Conservation (phyloP, 1,284 basidiomycete species). For the Kalmanozyma brasiliensis region DNA sequence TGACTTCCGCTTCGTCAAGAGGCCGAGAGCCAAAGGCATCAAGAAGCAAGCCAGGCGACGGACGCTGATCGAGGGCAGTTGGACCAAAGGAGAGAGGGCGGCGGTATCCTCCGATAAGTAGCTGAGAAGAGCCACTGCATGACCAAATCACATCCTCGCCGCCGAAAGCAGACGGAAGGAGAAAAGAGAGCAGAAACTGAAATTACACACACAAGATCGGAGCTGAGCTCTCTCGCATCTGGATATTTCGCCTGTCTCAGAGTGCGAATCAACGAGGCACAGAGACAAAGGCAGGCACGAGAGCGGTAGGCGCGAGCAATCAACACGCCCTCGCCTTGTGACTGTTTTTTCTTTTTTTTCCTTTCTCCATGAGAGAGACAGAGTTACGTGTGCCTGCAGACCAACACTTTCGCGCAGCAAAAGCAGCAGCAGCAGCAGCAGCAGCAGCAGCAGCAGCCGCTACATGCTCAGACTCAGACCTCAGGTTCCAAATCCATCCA, state of each 20-base stretch:
- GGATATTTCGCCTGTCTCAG: conserved; percentile 1
- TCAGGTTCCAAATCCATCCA: conserved; percentile 8
- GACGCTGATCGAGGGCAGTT: no score
- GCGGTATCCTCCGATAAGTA: no score
- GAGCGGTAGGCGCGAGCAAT: not conserved
- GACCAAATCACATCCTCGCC: conserved; percentile 4
- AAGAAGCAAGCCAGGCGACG: no score
- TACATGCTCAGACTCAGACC: not conserved
- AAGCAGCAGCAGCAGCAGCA: not conserved
- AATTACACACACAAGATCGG: conserved; percentile 3
- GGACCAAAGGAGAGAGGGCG: no score
- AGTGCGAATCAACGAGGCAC: no score
- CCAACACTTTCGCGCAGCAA: conserved; percentile 38
- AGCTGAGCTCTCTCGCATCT: conserved; percentile 11
- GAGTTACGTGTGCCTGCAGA: conserved; percentile 30
- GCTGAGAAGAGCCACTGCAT: no score
- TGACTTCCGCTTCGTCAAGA: no score
- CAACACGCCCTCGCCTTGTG: not conserved
- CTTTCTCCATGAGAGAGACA: no score
- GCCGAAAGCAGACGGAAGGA: not conserved
- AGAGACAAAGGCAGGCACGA: no score
- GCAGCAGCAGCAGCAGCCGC: not conserved
- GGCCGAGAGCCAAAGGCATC: no score
- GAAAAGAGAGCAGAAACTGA: conserved; percentile 1
- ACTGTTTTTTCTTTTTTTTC: conserved; percentile 4